Base-by-base conservation (phyloP, 495 filamentous ascomycete species). In the Bathelium albidoporum region DNA sequence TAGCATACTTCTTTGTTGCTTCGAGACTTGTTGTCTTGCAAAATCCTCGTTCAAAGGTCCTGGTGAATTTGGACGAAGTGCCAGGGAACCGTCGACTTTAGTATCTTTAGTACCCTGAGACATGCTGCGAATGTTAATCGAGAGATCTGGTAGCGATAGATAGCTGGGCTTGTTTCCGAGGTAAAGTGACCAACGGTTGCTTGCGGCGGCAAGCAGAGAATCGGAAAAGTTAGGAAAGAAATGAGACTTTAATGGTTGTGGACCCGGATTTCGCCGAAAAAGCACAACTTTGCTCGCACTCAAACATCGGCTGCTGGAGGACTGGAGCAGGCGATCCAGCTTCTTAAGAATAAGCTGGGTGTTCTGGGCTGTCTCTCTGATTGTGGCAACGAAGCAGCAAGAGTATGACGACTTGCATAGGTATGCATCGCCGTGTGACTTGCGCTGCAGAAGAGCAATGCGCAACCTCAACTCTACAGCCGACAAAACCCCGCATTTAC, bases 1-100 rank as follows among this genome's bases (percentile, higher is more conserved):
- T 73, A 82, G 88, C 69, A 87, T 85, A 74, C 79, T 82, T 64
- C 80, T 79, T 63, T 81, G 76, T 72, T 86, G 84, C 72, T 85
- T 85, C 64, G 77, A 73, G 65, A 83, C 69, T 69, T 84, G 81
- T 64, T 85, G 83, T 74, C 80, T 74, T 68, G 79, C 74, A 77
- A 85, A 85, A 74, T 85, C 82, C 69, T 80, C 72, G 60, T 77
- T 69, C 64, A 83, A 70, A 74, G 79, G 81, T 71, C 78, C 78
- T 67, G 79, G 76, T 69, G 77, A 79, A 39, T 68, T 60, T 64
- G 82, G 73, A 73, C 74, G 71, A 69, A 65, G 62, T 41, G 71
- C 72, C 71, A 75, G 75, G 78, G 77, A 76, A 20, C 24, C 49
- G 20, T 55, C 49, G 1, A 28, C 5, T 55, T 32, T 60, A 62